A percentile compares a stretch with the other conserved stretches of the same genome.
These are phyloP conservation scores for Terfezia boudieri DNA, from an alignment of 495 filamentous ascomycete species.

Conservation along the genomic window DNA sequence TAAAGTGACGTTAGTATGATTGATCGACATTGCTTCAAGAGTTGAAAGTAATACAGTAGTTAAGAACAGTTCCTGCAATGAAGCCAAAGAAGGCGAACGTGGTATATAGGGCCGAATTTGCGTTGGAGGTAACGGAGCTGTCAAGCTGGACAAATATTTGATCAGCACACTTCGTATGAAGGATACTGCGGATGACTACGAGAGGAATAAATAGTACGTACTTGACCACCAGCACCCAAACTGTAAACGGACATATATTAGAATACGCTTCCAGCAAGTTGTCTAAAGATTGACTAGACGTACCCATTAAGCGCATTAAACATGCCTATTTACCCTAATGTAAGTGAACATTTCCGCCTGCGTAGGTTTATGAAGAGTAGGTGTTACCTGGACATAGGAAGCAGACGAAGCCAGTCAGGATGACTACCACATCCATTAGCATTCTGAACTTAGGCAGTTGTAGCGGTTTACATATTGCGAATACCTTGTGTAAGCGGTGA, in stretches of 20 bases:
- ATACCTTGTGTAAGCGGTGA: constrained; percentile 15
- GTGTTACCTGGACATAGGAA: constrained; percentile 76
- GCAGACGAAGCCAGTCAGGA: constrained; percentile 63
- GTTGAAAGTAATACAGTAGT: constrained; percentile 8
- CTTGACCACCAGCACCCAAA: constrained; percentile 52
- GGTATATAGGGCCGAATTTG: constrained; percentile 52
- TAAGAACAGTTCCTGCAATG: constrained; percentile 50
- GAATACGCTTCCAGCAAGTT: too few species aligned
- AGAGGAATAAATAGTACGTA: background rate
- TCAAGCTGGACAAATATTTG: constrained; percentile 23
- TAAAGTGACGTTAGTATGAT: constrained; percentile 24
- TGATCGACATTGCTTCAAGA: constrained; percentile 12
- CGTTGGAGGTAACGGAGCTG: constrained; percentile 38
- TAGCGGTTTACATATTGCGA: background rate
- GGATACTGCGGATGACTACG: too few species aligned
- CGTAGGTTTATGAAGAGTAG: background rate
- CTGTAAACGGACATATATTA: constrained; percentile 9
- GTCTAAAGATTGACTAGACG: background rate
- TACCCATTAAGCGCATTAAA: constrained; percentile 49
- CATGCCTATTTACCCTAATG: constrained; percentile 16
- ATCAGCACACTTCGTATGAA: too few species aligned
- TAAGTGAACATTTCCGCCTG: background rate
- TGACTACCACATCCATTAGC: constrained; percentile 4
- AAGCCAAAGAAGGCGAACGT: constrained; percentile 76
- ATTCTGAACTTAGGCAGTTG: background rate